Evolutionary conservation across 805 yeast species (phyloP), one percentile per base, ranked within the genome.

Genomic region (Kodamaea kaohsiungensis): DNA sequence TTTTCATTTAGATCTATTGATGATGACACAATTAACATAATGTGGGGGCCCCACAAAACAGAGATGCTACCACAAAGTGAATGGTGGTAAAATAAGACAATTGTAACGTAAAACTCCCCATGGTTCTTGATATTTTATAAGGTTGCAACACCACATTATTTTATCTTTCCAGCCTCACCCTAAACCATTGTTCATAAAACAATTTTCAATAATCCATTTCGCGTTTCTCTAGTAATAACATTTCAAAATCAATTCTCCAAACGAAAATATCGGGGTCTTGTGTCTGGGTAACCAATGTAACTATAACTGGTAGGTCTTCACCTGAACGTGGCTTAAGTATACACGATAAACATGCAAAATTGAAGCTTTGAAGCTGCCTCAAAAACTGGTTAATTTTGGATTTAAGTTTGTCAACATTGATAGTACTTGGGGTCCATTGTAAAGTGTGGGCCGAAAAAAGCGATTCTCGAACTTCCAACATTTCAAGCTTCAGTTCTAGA

Each of bases 261-360:
- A 30, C 19, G 35, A 16, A 16, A 22, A 50, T 38, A 17, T 22
- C 19, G 8, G 27, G 48, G 25, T 43, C 16, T 10, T 2, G 12
- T 25, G 52, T 33, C 33, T 53, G 56, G 13, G 43, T 54, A 18
- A 57, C 38, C 25, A 57, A 48, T 2, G 57, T 46, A 1, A 51
- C 25, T 22, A 57, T 37, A 30, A 57, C 58, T 1, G 57, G 57
- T 12, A 57, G 43, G 16, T 15, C 33, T 18, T 12, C 46, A 12
- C n/a, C 30, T 2, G 12, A 35, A 43, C 30, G 38, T 38, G 35
- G 33, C 12, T 46, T 39, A 12, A 55, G 45, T 3, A 57, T 22
- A n/a, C 49, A 38, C 6, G 57, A 51, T n/a, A 27, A 43, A 43
- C 59, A 55, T 9, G 39, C 17, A 46, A 53, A 52, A 8, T 48